Conservation (phyloP, 306 rosid genomes). For the Cucurbita argyrosperma region DNA sequence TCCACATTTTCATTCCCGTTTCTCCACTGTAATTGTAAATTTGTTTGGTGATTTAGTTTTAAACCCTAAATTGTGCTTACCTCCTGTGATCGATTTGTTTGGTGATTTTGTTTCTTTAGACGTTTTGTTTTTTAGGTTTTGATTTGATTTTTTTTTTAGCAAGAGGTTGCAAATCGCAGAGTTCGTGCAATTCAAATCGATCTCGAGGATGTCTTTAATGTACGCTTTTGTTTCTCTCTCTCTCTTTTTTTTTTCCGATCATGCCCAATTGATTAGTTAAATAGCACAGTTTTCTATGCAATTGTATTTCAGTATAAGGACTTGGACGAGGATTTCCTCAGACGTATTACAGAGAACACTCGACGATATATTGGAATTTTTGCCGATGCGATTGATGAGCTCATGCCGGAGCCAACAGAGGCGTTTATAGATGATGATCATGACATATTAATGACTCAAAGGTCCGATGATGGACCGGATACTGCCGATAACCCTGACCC, state of each 20-base stretch:
- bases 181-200: slow-evolving; percentile 33
- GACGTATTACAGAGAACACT: slow-evolving; percentile 76
- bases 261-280: background rate
- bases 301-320: slow-evolving; percentile 48
- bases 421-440: slow-evolving; percentile 80
- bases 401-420: slow-evolving; percentile 77
- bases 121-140: background rate
- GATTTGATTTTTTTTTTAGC: slow-evolving; percentile 32
- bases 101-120: background rate
- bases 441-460: slow-evolving; percentile 87
- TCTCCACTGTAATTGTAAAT: background rate
- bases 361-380: slow-evolving; percentile 65
- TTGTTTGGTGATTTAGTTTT: background rate
- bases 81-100: background rate
- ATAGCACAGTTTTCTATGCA: background rate
- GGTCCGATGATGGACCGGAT: slow-evolving; percentile 75
- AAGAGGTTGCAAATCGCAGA: slow-evolving; percentile 82
- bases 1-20: background rate
- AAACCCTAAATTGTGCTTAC: background rate
- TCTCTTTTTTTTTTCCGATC: background rate
- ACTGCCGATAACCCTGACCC: slow-evolving; percentile 65
- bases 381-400: slow-evolving; percentile 71
- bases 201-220: slow-evolving; percentile 62
- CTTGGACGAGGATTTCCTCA: slow-evolving; percentile 66
- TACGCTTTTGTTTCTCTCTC: slow-evolving; percentile 6